A percentile compares a stretch with the other conserved stretches of the same genome.
These are phyloP conservation scores for Calonectria pauciramosa DNA, from an alignment of 2,329 filamentous ascomycete species.

Conservation along the genomic window DNA sequence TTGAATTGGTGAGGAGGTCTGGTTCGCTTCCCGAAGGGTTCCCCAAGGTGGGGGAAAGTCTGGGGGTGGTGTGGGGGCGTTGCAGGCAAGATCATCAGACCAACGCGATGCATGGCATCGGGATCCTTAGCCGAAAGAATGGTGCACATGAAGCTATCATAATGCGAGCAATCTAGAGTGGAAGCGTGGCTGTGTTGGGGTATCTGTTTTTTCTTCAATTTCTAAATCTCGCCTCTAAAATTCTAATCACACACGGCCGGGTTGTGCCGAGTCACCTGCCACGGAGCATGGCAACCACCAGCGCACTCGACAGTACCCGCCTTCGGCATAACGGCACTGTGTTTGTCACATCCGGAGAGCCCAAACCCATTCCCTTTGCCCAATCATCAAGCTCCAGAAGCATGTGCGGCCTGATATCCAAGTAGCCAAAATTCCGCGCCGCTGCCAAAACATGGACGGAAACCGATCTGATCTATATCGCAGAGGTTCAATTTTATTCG, in stretches of 20 bases:
- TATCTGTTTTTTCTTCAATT: constrained; percentile 44
- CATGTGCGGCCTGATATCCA: constrained; percentile 10
- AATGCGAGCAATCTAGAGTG: not conserved
- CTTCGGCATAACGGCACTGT: not conserved
- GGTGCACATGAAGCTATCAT: constrained; percentile 5
- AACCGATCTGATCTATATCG: constrained; percentile 14
- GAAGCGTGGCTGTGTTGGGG: constrained; percentile 33
- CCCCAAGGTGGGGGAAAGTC: constrained; percentile 21
- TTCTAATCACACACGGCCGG: constrained; percentile 35
- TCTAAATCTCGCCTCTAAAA: constrained; percentile 38
- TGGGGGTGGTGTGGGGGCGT: constrained; percentile 37
- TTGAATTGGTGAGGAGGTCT: constrained; percentile 1
- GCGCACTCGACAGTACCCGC: constrained; percentile 19
- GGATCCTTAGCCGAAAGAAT: constrained; percentile 16
- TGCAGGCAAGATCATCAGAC: constrained; percentile 30
- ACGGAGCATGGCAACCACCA: constrained; percentile 19
- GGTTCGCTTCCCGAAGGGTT: not conserved
- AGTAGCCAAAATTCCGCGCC: constrained; percentile 15
- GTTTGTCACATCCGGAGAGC: constrained; percentile 11
- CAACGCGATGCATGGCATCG: constrained; percentile 20
- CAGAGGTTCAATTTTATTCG: constrained; percentile 14
- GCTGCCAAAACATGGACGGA: not conserved
- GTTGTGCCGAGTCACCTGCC: constrained; percentile 27
- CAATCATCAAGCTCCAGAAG: constrained; percentile 8
- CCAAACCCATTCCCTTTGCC: not conserved